Base-by-base conservation (phyloP, 805 yeast species). In the Pichia membranifaciens region DNA sequence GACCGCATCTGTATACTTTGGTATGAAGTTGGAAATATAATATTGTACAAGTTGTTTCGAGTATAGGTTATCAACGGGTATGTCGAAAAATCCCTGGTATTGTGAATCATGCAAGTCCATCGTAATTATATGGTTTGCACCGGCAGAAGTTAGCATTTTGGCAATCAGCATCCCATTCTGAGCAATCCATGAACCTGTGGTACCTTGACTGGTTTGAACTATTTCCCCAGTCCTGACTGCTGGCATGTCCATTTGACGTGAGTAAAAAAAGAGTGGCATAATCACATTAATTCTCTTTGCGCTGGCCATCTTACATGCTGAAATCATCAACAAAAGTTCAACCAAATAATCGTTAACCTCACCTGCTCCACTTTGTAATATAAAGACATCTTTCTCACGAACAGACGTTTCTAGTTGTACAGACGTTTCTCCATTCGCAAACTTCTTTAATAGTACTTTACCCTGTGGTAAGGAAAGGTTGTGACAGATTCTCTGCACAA, bases 31-130 rank as follows among this genome's bases (percentile, higher is more conserved):
- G 20, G 79, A 73, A 51, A 93, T 89, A 66, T 89, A 93, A 55
- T 87, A 85, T 63, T 87, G 90, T 48, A 91, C 70, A 48, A 93
- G 71, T 2, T 97, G 97, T 61, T 85, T 84, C 41, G 93, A 87
- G 64, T 87, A 88, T 54, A 93, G 65, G 63, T 93, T 93, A 65
- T 93, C 99, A 38, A 93, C 97, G 2, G 97, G 96, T 38, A 93
- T 85, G 58, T 90, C 93, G 62, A 93, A 93, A 60, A 88, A 93
- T 4, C 99, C 99, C 65, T 95, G 98, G 67, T 88, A 93, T 66
- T 93, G 99, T 1, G 98, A 89, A 60, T 93, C 99, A 64, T 93
- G 99, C 49, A 93, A 72, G 62, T 93, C 99, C 97, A 93, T 90
- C 2, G 99, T 93, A 54, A 93, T 89, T 48, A 90, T 82, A 59